Evolutionary conservation across 345 rosid species (phyloP), one percentile per base, ranked within the genome.

Genomic region (Boechera divaricarpa): DNA sequence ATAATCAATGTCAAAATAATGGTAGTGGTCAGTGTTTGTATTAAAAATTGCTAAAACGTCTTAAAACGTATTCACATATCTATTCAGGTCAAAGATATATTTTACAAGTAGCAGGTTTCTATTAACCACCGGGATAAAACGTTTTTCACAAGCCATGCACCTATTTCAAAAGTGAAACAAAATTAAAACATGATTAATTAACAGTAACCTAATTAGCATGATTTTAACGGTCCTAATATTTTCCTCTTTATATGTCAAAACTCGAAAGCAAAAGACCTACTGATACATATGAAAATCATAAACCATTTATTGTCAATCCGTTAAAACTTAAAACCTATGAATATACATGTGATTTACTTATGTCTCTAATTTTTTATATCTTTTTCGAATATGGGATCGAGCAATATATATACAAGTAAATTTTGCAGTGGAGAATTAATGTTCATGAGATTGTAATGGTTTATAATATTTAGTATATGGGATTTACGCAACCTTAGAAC

Each of bases 121-220:
- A 16, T 35, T 59, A 59, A 33, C 54, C 54, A 59, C 45, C 6
- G 15, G 15, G 44, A 10, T 35, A 16, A 35, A 4, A 59, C 28
- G 13, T 59, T 35, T 59, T 59, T 59, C 28, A 35, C 63, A 59
- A 35, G 63, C 44, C 45, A 4, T 59, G 15, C 42, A 9, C 42
- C 4, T 39, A 59, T 5, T 16, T 59, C 28, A 35, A 16, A 57
- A 15, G n/a, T 18, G 33, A 5, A 45, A 45, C 5, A 15, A 13
- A 1, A 7, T 32, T 32, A 3, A 21, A 29, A 57, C 39, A 31
- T 56, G 21, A 13, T 11, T 55, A 8, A 35, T 35, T 28, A 21
- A 55, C 5, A 21, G 5, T 31, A 31, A 7, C 8, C 10, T 12
- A 31, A 56, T 56, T 56, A 56, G 38, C 38, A 31, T 31, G 61